phyloP scores from a whole-genome alignment of 2,329 filamentous ascomycete species.

The Cytospora paraplurivora region DNA sequence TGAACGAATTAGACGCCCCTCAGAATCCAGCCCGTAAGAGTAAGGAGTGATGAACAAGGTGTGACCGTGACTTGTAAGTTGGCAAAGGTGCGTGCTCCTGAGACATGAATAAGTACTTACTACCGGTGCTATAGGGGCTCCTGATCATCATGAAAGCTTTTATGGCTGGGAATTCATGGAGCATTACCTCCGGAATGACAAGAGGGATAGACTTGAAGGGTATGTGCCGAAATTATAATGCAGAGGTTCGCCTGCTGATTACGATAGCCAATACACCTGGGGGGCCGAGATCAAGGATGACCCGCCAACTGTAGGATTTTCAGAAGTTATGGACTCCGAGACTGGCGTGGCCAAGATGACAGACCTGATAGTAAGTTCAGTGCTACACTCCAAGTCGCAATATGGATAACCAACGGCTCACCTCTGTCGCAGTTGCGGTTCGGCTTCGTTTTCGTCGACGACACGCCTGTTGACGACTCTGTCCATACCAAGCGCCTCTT shows the following conservation, averaged over 20 bases:
- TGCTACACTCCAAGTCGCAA: too few relatives aligned
- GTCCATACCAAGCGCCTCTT: constrained; percentile 74
- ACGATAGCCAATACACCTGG: constrained; percentile 32
- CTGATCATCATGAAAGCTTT: constrained; percentile 67
- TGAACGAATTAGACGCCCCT: constrained; percentile 33
- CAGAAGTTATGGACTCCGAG: constrained; percentile 61
- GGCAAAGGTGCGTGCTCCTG: not conserved
- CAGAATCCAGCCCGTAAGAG: constrained; percentile 41
- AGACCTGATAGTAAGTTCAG: constrained; percentile 58
- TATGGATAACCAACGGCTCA: not conserved
- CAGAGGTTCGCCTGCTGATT: not conserved
- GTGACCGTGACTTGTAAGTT: constrained; percentile 54
- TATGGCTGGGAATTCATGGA: constrained; percentile 67
- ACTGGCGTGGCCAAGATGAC: constrained; percentile 63
- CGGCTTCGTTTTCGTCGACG: constrained; percentile 78
- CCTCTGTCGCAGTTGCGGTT: constrained; percentile 55
- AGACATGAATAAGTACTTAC: constrained; percentile 19
- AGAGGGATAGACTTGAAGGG: constrained; percentile 40
- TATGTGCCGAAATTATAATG: constrained; percentile 31
- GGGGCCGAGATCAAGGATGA: constrained; percentile 40
- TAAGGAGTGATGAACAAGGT: constrained; percentile 40
- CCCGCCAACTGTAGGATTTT: constrained; percentile 63
- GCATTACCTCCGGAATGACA: constrained; percentile 44
- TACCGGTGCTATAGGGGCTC: constrained; percentile 54
- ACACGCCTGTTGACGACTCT: constrained; percentile 65